Evolutionary conservation across 306 rosid genomes (phyloP), one percentile per base, ranked within the genome.

Genomic region (Gastrolobium villosum): DNA sequence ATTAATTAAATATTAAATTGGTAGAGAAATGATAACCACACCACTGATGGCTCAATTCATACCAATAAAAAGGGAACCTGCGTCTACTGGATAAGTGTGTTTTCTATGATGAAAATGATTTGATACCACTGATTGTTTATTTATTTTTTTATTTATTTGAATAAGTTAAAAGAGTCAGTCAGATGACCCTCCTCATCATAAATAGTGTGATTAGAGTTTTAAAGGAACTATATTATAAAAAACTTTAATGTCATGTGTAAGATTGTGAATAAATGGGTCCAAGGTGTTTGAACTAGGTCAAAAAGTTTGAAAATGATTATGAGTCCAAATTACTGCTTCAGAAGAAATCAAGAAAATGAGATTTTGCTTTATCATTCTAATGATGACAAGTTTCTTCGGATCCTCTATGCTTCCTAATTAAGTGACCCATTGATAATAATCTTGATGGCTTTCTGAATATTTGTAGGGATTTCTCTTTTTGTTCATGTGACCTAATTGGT

Each of bases 221-320:
- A 37, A 43, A 15, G n/a, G 54, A 45, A 46, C 54, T 50, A 40
- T 74, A 72, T 44, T 65, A 8, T 20, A 37, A 81, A 81, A 48
- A 3, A 4, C 37, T 20, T 62, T 74, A 14, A 20, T 9, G 46
- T 69, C 37, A 6, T 52, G 41, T 50, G 75, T 41, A 34, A 60
- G 64, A 72, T 65, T 45, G 50, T 52, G 55, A 41, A 53, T 4
- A 8, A 46, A 83, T 78, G 86, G 77, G 79, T 66, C 77, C 72
- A 72, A 48, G 32, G 39, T 78, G 72, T 72, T 65, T 72, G 65
- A 77, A 55, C 30, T 34, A 77, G 79, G 82, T 83, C 79, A 83
- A 83, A 75, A 83, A 53, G 66, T 72, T 77, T 48, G 53, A 35
- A 61, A 76, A 76, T 30, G 52, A 70, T 70, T 28, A 72, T 77